Percentiles rank a stretch among this genome's conserved stretches.
Conservation (phyloP, 176 grass and related monocot species). For the Alloteropsis semialata region DNA sequence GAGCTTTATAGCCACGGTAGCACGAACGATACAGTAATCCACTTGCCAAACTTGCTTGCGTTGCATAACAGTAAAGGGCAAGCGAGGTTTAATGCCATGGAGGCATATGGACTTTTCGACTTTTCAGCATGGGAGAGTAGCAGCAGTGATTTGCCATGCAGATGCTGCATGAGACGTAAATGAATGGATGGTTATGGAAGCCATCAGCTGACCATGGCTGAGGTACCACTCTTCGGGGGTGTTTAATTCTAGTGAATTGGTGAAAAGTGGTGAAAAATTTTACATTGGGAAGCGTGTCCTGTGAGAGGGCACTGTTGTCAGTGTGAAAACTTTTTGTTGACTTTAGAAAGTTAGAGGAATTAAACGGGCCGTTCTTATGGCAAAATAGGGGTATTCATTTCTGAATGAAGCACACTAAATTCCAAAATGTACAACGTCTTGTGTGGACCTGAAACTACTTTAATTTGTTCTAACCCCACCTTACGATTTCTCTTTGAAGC, state of each 20-base stretch:
- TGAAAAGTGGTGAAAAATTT: too few relatives aligned
- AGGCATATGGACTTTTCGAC: too few relatives aligned
- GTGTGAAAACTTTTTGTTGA: too few relatives aligned
- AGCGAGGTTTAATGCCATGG: conserved; percentile 17
- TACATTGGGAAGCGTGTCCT: too few relatives aligned
- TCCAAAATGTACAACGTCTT: neutral
- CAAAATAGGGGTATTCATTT: neutral
- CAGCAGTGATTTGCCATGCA: neutral
- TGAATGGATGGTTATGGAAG: conserved; percentile 1
- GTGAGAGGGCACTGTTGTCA: too few relatives aligned
- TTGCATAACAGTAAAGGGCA: conserved; percentile 15
- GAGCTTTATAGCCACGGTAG: neutral
- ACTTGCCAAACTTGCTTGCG: conserved; percentile 20
- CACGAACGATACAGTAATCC: neutral
- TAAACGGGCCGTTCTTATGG: too few relatives aligned
- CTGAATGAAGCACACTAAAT: neutral
- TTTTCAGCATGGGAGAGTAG: neutral
- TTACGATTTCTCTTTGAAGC: neutral
- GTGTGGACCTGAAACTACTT: neutral
- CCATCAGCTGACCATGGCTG: neutral
- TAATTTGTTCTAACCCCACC: neutral
- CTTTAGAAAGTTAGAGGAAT: too few relatives aligned
- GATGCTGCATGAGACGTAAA: neutral
- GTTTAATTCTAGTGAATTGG: too few relatives aligned
- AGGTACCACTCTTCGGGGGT: too few relatives aligned